Base-by-base conservation (phyloP, 306 rosid species). In the Dalbergia cochinchinensis region DNA sequence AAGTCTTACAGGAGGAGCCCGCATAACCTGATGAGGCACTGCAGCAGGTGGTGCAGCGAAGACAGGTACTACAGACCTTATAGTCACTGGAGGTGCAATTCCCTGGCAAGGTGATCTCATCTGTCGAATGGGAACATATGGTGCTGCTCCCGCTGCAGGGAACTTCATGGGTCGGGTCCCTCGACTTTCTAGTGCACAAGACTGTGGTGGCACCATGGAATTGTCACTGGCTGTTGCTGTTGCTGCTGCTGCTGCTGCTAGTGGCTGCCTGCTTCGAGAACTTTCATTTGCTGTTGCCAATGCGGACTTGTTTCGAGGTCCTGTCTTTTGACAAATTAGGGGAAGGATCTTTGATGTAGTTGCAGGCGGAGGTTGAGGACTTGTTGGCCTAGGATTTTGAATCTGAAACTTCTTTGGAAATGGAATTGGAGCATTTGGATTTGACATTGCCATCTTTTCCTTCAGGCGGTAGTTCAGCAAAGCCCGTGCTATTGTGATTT, bases 331-430 rank as follows among this genome's bases (percentile, higher is more conserved):
- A 86, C 93, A 93, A 75, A 96, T 91, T 66, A 96, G 80, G 62
- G 98, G 99, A 76, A 95, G 97, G 83, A 95, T 93, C 85, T 93
- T 95, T 39, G 99, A 95, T 44, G 90, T 90, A 59, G 92, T 85
- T 26, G 83, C 86, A 5, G 84, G 89, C 7, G 79, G 86, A 26
- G 89, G 86, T 77, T 89, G 99, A 11, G 94, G 90, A 82, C 96
- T 90, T n/a, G 95, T 78, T 75, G 97, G 91, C 83, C 97, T 88
- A 35, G 88, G 86, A 82, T 80, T 85, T 68, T 88, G 94, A 83
- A 83, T 58, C 54, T 91, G 92, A 83, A 91, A 91, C 80, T 79
- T 92, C 80, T 58, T 90, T 9, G 92, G 96, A 69, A 95, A 92
- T 35, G 92, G 91, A 83, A 90, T 87, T 34, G 86, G 89, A 58